A percentile compares a stretch with the other conserved stretches of the same genome.
Conservation (phyloP, 2,329 filamentous ascomycete genomes). For the Ophiostoma angusticollis region DNA sequence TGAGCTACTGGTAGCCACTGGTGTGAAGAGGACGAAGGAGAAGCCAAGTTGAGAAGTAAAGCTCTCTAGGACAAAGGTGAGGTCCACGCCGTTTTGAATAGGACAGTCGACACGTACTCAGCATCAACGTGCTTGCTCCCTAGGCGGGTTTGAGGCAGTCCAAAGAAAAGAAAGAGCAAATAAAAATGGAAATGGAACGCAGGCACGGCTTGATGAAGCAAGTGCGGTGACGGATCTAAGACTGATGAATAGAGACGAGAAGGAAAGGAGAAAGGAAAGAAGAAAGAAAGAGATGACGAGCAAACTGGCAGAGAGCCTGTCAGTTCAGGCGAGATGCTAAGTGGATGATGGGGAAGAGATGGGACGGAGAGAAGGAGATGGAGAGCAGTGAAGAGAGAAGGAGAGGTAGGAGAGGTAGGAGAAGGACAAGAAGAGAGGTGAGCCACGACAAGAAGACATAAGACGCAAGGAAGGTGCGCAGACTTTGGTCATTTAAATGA, state of each 20-base stretch:
- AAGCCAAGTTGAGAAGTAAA: neutral
- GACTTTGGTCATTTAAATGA: no score
- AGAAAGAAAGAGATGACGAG: no score
- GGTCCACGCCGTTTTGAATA: no score
- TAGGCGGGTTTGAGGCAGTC: neutral
- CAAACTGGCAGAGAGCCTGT: no score
- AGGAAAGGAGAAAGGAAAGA: neutral
- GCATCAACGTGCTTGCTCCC: neutral
- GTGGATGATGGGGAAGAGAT: no score
- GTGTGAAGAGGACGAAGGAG: neutral
- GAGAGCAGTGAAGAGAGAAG: neutral
- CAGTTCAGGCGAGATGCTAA: no score
- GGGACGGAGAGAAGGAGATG: neutral
- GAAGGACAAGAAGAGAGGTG: neutral
- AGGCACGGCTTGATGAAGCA: no score
- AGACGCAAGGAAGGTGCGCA: neutral
- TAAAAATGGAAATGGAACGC: neutral
- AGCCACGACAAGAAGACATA: neutral
- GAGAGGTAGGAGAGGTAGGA: neutral
- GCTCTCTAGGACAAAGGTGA: neutral
- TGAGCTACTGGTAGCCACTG: neutral
- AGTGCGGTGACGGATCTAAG: no score
- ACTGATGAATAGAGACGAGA: neutral
- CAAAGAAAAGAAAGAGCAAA: neutral
- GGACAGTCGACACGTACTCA: neutral